Evolutionary conservation across 805 yeast species (phyloP), one percentile per base, ranked within the genome.

Genomic region (Candida yuanshanica): DNA sequence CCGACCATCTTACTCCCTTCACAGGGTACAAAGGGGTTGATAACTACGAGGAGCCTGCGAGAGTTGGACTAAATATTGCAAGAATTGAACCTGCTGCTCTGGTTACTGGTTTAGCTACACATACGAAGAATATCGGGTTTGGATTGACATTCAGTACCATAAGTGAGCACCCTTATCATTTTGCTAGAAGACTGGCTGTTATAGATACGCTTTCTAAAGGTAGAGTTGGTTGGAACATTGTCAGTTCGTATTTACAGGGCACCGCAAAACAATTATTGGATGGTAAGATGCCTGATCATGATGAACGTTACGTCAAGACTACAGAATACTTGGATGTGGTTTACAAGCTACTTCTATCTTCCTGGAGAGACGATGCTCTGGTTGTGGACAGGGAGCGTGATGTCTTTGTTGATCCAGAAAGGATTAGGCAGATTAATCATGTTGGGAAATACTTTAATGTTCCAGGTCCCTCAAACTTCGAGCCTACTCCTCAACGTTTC

Each of bases 161-260:
- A 20, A 63, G 68, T 40, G 74, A 69, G 36, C 63, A 61, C 20
- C 74, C 74, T 1, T 64, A 59, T 34, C 65, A 61, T 40, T 59
- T 69, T 39, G 66, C 69, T 10, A 38, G 51, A 23, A 31, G 46
- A 7, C 18, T 47, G 6, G 42, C 45, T 36, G 38, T 74, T 0
- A 53, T 69, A 36, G 74, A 69, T 43, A 69, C 67, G 40, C 56
- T 68, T 33, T 59, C 69, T 4, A 53, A 56, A 11, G 74, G 74
- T 8, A 57, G 74, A 44, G 51, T 69, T 39, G 74, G 74, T 17
- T 69, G 74, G 74, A 69, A 69, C 46, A 61, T 69, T 14, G 73
- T 69, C 22, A 62, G 70, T 8, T 64, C 70, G 2, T 68, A 69
- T 41, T 53, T 65, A 35, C 70, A 66, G 38, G 61, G 67, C 48